These are phyloP conservation scores for Elaeis guineensis DNA, from an alignment of 176 grass and related monocot genomes.

Conservation along the genomic window DNA sequence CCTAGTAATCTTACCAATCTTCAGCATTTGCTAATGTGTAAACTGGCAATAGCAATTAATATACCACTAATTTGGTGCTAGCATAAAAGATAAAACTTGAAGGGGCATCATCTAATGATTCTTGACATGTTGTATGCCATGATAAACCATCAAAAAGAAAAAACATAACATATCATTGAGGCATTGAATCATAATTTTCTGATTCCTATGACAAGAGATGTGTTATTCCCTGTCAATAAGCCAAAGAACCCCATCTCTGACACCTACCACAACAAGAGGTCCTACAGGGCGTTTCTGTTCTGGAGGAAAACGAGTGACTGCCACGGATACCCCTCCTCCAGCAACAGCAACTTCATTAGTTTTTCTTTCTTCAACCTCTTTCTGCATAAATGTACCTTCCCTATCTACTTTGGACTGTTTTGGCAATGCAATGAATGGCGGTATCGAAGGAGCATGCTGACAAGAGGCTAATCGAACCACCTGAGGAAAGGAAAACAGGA, in stretches of 20 bases:
- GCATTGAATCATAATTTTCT: too few species aligned
- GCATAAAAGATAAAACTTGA: too few species aligned
- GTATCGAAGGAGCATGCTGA: conserved; percentile 74
- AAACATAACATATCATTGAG: too few species aligned
- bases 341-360: conserved; percentile 91
- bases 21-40: too few species aligned
- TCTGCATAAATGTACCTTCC: conserved; percentile 66
- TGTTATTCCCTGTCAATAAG: conserved; percentile 78
- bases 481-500: conserved; percentile 25
- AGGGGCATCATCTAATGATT: too few species aligned
- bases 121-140: too few species aligned
- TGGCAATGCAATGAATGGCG: conserved; percentile 70
- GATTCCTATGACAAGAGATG: too few species aligned
- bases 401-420: conserved; percentile 73
- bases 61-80: too few species aligned
- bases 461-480: conserved; percentile 96
- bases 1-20: too few species aligned
- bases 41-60: too few species aligned
- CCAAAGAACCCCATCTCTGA: conserved; percentile 96
- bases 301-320: conserved; percentile 80
- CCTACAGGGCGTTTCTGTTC: conserved; percentile 97
- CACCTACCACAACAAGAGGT: conserved; percentile 85
- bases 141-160: too few species aligned
- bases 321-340: conserved; percentile 97
- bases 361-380: conserved; percentile 90